Percentiles rank a stretch among this genome's conserved stretches.
Conservation (phyloP, 768 basidiomycete species). For the Wakefieldia striispora region DNA sequence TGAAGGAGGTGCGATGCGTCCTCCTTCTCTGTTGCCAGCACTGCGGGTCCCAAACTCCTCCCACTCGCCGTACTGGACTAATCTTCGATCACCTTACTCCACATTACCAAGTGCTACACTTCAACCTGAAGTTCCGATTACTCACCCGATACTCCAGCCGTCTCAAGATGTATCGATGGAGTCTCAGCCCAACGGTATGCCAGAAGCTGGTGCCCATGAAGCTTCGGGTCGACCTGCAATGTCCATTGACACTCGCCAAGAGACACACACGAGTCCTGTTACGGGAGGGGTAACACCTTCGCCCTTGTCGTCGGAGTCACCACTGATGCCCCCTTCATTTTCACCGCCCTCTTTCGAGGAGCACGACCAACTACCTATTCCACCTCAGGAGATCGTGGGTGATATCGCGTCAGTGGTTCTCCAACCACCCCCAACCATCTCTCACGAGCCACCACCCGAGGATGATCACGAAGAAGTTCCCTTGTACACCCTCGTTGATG, state of each 20-base stretch:
- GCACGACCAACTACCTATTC: neutral
- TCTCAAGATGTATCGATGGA: neutral
- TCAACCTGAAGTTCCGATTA: neutral
- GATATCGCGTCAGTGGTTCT: neutral
- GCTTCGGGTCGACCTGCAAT: neutral
- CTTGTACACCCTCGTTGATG: conserved; percentile 23
- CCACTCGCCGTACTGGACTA: neutral
- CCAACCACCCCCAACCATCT: neutral
- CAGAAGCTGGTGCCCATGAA: neutral
- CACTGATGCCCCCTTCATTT: neutral
- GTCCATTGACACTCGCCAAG: neutral
- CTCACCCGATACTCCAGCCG: neutral
- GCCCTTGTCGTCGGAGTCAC: neutral
- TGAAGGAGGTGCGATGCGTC: neutral
- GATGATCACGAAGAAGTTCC: conserved; percentile 19
- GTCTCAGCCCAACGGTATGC: neutral
- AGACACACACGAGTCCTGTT: neutral
- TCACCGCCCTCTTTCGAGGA: conserved; percentile 11
- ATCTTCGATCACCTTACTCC: neutral
- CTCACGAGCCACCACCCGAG: neutral
- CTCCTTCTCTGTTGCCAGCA: conserved; percentile 3
- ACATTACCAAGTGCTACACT: neutral
- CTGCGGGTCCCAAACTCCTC: neutral
- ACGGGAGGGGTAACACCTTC: neutral
- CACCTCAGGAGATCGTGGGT: neutral